Base-by-base conservation (phyloP, 2,329 filamentous ascomycete species). In the Sphaerulina vaccinii region DNA sequence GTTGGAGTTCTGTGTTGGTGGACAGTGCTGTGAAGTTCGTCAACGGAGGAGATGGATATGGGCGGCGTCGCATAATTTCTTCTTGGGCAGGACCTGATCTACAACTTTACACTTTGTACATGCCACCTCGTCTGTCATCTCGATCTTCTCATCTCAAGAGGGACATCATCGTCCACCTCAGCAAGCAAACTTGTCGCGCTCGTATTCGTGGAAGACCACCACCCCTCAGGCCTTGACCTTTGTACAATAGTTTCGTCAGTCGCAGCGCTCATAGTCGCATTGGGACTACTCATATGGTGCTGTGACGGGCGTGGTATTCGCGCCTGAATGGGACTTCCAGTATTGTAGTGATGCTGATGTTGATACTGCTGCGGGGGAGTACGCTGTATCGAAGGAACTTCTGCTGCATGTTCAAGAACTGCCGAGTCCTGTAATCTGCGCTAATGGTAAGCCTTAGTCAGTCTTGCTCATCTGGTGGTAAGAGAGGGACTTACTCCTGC, bases 161-260 rank as follows among this genome's bases (percentile, higher is more conserved):
- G 23, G 16, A n/a, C 29, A 22, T 39, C 44, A 3, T 38, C 44
- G 35, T 50, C 47, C 5, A 21, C 39, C 27, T 23, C 42, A 16
- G 38, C 52, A 3, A 58, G 19, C 16, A 59, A 45, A 37, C 56
- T 60, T 27, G 48, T 41, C 32, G 50, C 33, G 33, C 49, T 52
- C 4, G 59, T 58, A 39, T 52, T 59, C 16, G 57, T 59, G 13
- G 54, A 56, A 27, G 49, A 54, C 59, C 59, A 61, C 59, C 59
- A 60, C 3, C 59, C 59, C 43, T 61, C 59, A 2, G 59, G 57
- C 11, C 56, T 44, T 23, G 40, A 50, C 3, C 51, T 50, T 24
- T 42, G 48, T 9, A 59, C 49, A 8, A 61, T 50, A 9, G 59
- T 61, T 10, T 52, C 52, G 32, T 61, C 55, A 3, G 59, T 60